Percentiles rank a stretch among this genome's conserved stretches.
Evolutionary conservation across 805 yeast species (phyloP).

Genomic region (Saccharomycopsis sp.): DNA sequence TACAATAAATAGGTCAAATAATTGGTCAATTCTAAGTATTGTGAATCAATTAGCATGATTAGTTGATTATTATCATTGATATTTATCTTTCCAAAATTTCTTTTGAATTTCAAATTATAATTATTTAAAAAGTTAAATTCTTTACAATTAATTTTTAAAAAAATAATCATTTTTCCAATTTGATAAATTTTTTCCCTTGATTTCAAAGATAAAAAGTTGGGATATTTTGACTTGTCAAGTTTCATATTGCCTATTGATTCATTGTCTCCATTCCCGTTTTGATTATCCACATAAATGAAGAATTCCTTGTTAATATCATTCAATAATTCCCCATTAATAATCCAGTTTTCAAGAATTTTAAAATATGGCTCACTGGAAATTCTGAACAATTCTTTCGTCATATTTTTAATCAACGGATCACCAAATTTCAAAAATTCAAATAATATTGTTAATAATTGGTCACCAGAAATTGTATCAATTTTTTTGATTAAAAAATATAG

Average conservation of each 20-base stretch:
- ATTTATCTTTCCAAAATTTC: no score
- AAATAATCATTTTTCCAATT: conserved; percentile 64
- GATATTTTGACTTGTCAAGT: conserved; percentile 29
- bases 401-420: conserved; percentile 38
- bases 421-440: conserved; percentile 49
- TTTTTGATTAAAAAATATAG: conserved; percentile 34
- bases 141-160: conserved; percentile 52
- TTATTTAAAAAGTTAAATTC: conserved; percentile 56
- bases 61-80: conserved; percentile 10
- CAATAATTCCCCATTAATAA: conserved; percentile 51
- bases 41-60: conserved; percentile 10
- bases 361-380: conserved; percentile 49
- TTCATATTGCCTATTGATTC: conserved; percentile 21
- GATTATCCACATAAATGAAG: conserved; percentile 29
- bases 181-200: conserved; percentile 41
- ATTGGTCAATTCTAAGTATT: conserved; percentile 12
- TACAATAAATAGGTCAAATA: conserved; percentile 12
- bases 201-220: conserved; percentile 32
- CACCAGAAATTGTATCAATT: conserved; percentile 29
- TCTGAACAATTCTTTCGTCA: conserved; percentile 35
- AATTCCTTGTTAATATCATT: conserved; percentile 52
- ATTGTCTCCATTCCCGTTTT: no score
- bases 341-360: conserved; percentile 54
- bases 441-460: conserved; percentile 44
- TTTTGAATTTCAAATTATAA: conserved; percentile 25